Conservation (phyloP, 2,329 filamentous ascomycete genomes). For the Diaporthe citrichinensis region DNA sequence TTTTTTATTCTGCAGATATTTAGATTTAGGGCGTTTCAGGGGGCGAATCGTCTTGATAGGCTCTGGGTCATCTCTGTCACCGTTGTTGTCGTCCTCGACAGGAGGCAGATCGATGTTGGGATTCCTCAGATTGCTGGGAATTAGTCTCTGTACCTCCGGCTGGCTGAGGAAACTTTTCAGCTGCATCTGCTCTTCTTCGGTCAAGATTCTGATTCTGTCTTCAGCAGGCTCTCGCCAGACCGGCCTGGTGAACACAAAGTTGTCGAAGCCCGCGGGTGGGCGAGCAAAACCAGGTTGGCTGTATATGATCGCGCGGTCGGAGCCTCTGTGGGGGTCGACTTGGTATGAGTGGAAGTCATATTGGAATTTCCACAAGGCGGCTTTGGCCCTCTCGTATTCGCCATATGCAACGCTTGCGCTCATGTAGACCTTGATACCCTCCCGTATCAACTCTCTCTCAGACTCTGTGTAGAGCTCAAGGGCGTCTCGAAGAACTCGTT, state of each 20-base stretch:
- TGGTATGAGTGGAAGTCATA: neutral
- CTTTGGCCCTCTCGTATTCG: neutral
- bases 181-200: neutral
- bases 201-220: neutral
- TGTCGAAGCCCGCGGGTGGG: neutral
- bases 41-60: neutral
- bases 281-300: too few species aligned
- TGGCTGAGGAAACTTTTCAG: neutral
- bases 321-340: neutral
- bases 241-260: neutral
- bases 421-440: neutral
- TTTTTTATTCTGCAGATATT: too few species aligned
- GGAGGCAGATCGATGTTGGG: neutral
- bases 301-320: neutral
- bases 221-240: neutral
- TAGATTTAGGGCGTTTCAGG: neutral
- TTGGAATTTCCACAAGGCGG: constrained; percentile 1
- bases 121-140: neutral
- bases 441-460: neutral
- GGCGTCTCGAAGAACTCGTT: neutral
- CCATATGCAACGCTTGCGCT: neutral
- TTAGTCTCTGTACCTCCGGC: neutral
- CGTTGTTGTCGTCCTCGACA: neutral
- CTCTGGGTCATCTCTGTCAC: neutral
- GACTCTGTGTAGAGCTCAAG: neutral